phyloP scores from a whole-genome alignment of 2,329 filamentous ascomycete species.

The Alternaria ethzedia region DNA sequence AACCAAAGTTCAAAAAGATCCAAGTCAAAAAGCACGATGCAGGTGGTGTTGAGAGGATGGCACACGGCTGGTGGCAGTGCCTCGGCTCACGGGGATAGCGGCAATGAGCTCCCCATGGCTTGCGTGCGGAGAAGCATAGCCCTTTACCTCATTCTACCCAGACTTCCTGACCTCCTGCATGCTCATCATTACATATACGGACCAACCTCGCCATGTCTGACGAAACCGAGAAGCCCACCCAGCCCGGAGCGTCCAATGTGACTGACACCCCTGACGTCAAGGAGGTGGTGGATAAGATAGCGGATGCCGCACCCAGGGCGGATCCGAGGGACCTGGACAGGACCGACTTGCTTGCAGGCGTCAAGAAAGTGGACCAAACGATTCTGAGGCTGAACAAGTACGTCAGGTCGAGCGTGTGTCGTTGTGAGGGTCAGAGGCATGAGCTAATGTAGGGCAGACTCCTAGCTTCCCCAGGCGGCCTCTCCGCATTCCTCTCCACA shows the following conservation, averaged over 20 bases:
- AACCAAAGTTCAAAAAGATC: neutral
- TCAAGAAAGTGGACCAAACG: conserved; percentile 47
- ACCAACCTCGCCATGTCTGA: conserved; percentile 38
- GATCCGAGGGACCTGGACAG: conserved; percentile 19
- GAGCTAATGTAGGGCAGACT: conserved; percentile 39
- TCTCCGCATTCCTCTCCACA: conserved; percentile 54
- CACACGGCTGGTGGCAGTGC: neutral
- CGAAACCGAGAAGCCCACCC: conserved; percentile 36
- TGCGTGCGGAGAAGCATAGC: conserved; percentile 22
- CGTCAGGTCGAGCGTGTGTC: neutral
- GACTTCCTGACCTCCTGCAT: conserved; percentile 16
- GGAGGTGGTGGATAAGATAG: conserved; percentile 33
- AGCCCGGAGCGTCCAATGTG: conserved; percentile 43
- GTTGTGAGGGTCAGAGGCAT: neutral
- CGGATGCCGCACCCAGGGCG: conserved; percentile 21
- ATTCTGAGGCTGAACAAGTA: conserved; percentile 55
- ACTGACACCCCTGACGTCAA: conserved; percentile 26
- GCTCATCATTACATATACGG: conserved; percentile 4
- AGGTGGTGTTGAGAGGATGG: neutral
- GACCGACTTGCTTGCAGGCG: conserved; percentile 33
- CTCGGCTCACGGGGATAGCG: conserved; percentile 23
- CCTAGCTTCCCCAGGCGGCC: conserved; percentile 53
- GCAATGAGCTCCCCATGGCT: neutral
- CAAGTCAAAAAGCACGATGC: neutral
- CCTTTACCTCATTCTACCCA: conserved; percentile 19